A percentile compares a stretch with the other conserved stretches of the same genome.
phyloP scores from a whole-genome alignment of 2,329 filamentous ascomycete species.

The Gnomoniopsis sp. region DNA sequence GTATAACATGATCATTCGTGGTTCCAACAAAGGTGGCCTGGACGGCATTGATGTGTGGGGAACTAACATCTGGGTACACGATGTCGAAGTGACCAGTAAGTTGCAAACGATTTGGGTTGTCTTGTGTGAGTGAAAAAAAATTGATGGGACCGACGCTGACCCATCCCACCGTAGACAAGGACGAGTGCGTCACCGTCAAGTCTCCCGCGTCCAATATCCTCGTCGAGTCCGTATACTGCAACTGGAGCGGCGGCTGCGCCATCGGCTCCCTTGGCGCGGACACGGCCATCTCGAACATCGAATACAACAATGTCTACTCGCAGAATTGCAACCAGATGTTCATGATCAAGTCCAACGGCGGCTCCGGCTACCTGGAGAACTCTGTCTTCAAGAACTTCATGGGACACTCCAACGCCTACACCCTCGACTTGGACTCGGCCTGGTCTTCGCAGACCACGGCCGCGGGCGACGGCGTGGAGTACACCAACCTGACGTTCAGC shows the following conservation, averaged over 20 bases:
- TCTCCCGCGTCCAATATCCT: constrained; percentile 50
- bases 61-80: constrained; percentile 54
- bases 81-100: constrained; percentile 51
- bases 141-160: no score
- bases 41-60: constrained; percentile 55
- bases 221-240: constrained; percentile 57
- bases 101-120: no score
- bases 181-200: constrained; percentile 44
- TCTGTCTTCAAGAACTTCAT: constrained; percentile 55
- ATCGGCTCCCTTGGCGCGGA: constrained; percentile 51
- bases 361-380: constrained; percentile 49
- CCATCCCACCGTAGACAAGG: constrained; percentile 38
- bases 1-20: constrained; percentile 50
- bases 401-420: constrained; percentile 57
- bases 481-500: constrained; percentile 49
- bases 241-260: constrained; percentile 55
- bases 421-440: constrained; percentile 52
- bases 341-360: constrained; percentile 61
- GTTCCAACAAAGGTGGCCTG: constrained; percentile 44
- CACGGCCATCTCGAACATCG: constrained; percentile 45
- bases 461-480: constrained; percentile 47
- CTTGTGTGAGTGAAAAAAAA: no score
- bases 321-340: constrained; percentile 60
- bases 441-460: constrained; percentile 34
- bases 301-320: constrained; percentile 56